Conservation (phyloP, 305 asterid species). For the Fraxinus platypoda region DNA sequence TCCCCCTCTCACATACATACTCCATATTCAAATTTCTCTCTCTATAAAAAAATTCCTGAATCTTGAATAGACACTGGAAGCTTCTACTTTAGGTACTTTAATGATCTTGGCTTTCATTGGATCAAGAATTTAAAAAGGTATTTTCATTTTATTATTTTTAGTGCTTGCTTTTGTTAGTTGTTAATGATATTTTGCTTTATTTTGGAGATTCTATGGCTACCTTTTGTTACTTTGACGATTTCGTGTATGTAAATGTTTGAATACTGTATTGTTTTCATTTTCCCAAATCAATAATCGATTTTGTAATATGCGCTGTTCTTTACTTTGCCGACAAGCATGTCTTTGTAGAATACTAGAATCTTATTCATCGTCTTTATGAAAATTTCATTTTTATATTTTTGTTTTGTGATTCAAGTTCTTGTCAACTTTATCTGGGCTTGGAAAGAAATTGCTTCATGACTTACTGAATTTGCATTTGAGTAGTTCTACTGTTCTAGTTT, state of each 20-base stretch:
- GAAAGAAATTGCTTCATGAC: background rate
- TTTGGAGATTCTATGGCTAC: background rate
- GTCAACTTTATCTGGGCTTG: background rate
- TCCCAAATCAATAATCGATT: background rate
- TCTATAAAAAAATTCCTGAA: constrained; percentile 18
- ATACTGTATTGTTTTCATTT: background rate
- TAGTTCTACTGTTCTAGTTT: background rate
- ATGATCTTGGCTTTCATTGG: background rate
- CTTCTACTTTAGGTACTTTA: constrained; percentile 13
- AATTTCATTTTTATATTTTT: background rate
- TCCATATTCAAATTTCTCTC: background rate
- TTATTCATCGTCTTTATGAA: background rate
- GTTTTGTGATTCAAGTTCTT: background rate
- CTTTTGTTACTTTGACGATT: background rate
- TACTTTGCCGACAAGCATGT: background rate
- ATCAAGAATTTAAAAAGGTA: background rate
- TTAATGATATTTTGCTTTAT: background rate
- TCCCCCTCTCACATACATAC: background rate
- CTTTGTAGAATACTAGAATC: background rate
- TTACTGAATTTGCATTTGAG: background rate
- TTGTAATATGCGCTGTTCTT: background rate
- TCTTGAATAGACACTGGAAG: constrained; percentile 23
- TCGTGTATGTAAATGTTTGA: background rate
- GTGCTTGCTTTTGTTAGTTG: background rate
- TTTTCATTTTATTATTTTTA: background rate